Conservation (phyloP, 169 alveolate species). For the Plasmodium gonderi region DNA sequence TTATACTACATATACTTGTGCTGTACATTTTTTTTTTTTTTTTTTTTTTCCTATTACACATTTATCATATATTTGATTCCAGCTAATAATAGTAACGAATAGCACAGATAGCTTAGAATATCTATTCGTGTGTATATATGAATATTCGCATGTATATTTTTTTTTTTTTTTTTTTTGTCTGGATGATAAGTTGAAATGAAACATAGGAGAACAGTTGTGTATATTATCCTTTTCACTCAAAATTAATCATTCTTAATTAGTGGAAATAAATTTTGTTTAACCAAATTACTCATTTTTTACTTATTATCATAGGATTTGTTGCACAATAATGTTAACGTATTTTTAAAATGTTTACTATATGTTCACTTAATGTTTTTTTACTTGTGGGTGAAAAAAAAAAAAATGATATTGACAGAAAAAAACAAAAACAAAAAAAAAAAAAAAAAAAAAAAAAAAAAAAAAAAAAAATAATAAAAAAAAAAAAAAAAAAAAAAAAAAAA, state of each 20-base stretch:
- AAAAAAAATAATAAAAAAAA: neutral
- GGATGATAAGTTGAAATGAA: neutral
- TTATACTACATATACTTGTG: neutral
- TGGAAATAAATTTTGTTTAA: neutral
- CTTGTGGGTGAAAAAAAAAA: conserved; percentile 4
- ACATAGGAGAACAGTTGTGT: neutral
- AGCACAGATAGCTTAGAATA: neutral
- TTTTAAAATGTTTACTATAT: conserved; percentile 9
- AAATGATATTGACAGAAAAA: conserved; percentile 2
- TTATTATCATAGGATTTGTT: neutral
- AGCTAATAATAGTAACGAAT: neutral
- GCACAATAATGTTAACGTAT: conserved; percentile 2
- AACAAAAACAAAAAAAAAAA: too few relatives aligned
- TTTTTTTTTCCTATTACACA: neutral
- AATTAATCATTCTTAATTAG: neutral
- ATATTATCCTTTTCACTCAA: neutral
- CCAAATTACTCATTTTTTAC: too few relatives aligned
- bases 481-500: conserved; percentile 9
- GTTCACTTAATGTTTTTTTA: conserved; percentile 8
- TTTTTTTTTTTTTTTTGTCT: neutral
- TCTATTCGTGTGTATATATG: neutral
- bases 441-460: neutral
- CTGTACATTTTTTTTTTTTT: too few relatives aligned
- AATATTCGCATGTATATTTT: neutral
- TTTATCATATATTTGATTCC: neutral